phyloP scores from a whole-genome alignment of 495 filamentous ascomycete genomes.

The Penicillium malachiteum region DNA sequence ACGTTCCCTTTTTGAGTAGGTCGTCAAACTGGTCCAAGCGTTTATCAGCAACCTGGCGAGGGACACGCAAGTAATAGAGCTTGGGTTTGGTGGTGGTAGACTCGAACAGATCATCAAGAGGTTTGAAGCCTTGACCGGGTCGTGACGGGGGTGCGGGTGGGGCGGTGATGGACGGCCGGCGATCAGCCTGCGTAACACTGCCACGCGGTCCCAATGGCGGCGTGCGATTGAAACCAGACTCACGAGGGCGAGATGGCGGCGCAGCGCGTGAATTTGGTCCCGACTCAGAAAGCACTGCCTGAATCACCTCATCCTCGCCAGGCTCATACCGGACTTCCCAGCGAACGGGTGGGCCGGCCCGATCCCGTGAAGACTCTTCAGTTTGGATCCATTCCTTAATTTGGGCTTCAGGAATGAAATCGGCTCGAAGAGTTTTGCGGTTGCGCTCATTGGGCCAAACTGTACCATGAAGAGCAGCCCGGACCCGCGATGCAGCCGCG shows the following conservation, averaged over 20 bases:
- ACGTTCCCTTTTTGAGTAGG: constrained; percentile 47
- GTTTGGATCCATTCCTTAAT: constrained; percentile 70
- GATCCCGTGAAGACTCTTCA: constrained; percentile 55
- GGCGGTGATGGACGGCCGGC: constrained; percentile 23
- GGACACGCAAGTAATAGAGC: constrained; percentile 62
- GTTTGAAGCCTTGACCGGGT: constrained; percentile 51
- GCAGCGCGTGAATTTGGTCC: constrained; percentile 23
- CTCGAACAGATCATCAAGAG: constrained; percentile 62
- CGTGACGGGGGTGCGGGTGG: constrained; percentile 19
- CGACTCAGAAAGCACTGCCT: constrained; percentile 55
- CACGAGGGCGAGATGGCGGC: constrained; percentile 22
- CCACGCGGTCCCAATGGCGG: constrained; percentile 37
- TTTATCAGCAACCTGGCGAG: constrained; percentile 50
- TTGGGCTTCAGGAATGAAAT: constrained; percentile 81
- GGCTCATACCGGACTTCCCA: constrained; percentile 73
- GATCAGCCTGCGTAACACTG: constrained; percentile 22
- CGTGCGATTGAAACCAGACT: constrained; percentile 33
- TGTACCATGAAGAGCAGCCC: constrained; percentile 69
- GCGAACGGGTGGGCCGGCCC: constrained; percentile 49
- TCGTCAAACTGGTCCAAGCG: constrained; percentile 66
- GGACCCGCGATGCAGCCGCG: constrained; percentile 73
- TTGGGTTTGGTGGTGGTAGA: constrained; percentile 67
- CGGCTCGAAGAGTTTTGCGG: constrained; percentile 81
- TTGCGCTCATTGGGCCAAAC: constrained; percentile 87
- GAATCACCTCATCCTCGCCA: constrained; percentile 58